Conservation (phyloP, 2,329 filamentous ascomycete species). For the Spiromastix sp. region DNA sequence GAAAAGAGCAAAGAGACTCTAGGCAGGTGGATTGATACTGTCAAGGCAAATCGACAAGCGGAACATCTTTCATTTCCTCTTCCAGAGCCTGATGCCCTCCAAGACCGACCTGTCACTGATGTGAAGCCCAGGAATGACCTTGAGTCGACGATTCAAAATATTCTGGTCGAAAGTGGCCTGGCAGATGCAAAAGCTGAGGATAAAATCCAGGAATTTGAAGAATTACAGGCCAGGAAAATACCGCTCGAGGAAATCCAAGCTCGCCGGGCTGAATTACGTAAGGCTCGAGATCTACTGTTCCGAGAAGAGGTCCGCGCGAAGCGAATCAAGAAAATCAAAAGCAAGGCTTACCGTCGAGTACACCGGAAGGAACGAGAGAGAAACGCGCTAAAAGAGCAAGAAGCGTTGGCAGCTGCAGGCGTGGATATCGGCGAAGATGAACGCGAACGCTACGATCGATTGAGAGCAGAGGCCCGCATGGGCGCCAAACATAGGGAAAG, state of each 20-base stretch:
- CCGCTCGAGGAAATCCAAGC: slow-evolving; percentile 64
- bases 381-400: slow-evolving; percentile 46
- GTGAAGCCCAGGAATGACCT: slow-evolving; percentile 66
- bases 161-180: slow-evolving; percentile 82
- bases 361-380: slow-evolving; percentile 69
- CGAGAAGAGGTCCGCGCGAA: slow-evolving; percentile 80
- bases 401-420: slow-evolving; percentile 48
- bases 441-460: slow-evolving; percentile 56
- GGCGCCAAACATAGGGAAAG: slow-evolving; percentile 76
- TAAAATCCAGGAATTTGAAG: slow-evolving; percentile 57
- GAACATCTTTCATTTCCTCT: slow-evolving; percentile 87
- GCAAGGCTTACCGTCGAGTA: slow-evolving; percentile 84
- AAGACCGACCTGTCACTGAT: slow-evolving; percentile 44
- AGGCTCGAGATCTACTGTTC: slow-evolving; percentile 74
- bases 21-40: slow-evolving; percentile 85
- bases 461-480: slow-evolving; percentile 74
- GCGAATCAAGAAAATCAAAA: slow-evolving; percentile 98
- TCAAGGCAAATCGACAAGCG: slow-evolving; percentile 84
- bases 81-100: slow-evolving; percentile 55
- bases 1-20: slow-evolving; percentile 87
- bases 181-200: slow-evolving; percentile 48
- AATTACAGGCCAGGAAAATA: slow-evolving; percentile 60
- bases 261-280: slow-evolving; percentile 62
- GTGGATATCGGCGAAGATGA: slow-evolving; percentile 55
- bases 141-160: slow-evolving; percentile 74